These are phyloP conservation scores for Medicago lupulina DNA, from an alignment of 306 rosid genomes.

Conservation along the genomic window DNA sequence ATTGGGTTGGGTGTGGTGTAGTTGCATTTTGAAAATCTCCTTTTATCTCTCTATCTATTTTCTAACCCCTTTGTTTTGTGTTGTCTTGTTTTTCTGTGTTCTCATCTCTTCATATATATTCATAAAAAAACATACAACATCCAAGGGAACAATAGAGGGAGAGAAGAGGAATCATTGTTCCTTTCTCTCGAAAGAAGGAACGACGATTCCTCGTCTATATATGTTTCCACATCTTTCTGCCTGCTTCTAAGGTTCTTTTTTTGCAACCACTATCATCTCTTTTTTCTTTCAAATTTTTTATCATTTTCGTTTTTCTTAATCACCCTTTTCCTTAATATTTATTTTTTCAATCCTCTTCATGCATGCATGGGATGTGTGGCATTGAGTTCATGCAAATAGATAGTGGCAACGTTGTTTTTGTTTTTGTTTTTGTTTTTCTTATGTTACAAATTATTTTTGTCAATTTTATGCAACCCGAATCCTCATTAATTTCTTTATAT, in stretches of 20 bases:
- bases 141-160: slow-evolving; percentile 9
- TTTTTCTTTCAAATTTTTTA: background rate
- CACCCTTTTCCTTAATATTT: background rate
- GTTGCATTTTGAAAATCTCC: slow-evolving; percentile 10
- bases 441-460: background rate
- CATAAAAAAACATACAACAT: background rate
- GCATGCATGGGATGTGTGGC: slow-evolving; percentile 13
- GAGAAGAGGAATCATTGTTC: slow-evolving; percentile 66
- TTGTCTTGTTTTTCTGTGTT: background rate
- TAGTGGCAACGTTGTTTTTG: background rate
- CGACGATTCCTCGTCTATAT: slow-evolving; percentile 55
- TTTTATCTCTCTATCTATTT: slow-evolving; percentile 35
- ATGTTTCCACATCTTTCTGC: slow-evolving; percentile 34
- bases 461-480: slow-evolving; percentile 15
- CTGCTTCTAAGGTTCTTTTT: slow-evolving; percentile 37
- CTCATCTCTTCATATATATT: background rate
- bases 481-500: background rate
- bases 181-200: slow-evolving; percentile 43
- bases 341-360: background rate
- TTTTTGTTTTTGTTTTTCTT: slow-evolving; percentile 2
- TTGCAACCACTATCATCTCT: background rate
- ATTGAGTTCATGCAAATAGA: slow-evolving; percentile 26
- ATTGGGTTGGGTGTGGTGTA: slow-evolving; percentile 24
- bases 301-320: background rate
- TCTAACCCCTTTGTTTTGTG: background rate